Conservation (phyloP, 805 yeast species). For the Metschnikowia matae region DNA sequence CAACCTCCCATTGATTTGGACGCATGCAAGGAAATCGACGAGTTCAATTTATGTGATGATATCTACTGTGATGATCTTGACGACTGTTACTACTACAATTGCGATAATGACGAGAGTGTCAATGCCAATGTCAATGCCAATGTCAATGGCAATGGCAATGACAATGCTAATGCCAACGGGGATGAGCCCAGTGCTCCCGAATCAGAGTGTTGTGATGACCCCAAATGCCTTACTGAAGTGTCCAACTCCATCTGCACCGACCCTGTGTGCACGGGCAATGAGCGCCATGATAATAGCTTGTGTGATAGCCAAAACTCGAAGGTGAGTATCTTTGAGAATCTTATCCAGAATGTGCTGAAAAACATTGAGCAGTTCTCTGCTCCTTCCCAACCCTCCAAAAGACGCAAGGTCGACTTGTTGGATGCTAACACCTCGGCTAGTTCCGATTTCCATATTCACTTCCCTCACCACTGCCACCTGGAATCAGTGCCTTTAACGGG, state of each 20-base stretch:
- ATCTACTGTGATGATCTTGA: slow-evolving; percentile 42
- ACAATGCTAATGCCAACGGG: not conserved
- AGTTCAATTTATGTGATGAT: slow-evolving; percentile 33
- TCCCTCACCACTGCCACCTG: slow-evolving; percentile 38
- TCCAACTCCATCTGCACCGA: slow-evolving; percentile 6
- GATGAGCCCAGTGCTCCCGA: not conserved
- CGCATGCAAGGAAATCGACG: slow-evolving; percentile 28
- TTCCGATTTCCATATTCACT: slow-evolving; percentile 31
- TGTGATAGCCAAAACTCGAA: slow-evolving; percentile 29
- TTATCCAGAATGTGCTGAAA: slow-evolving; percentile 35
- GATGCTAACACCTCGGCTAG: slow-evolving; percentile 3
- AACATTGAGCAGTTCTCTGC: slow-evolving; percentile 19
- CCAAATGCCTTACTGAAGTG: slow-evolving; percentile 1
- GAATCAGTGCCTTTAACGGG: not conserved
- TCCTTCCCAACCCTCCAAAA: not conserved
- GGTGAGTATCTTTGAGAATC: slow-evolving; percentile 35
- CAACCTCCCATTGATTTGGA: slow-evolving; percentile 4
- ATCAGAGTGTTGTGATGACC: slow-evolving; percentile 7
- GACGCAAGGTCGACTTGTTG: slow-evolving; percentile 1
- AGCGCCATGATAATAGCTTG: slow-evolving; percentile 17
- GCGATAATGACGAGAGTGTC: slow-evolving; percentile 22
- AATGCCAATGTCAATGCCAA: not conserved
- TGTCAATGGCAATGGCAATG: not conserved
- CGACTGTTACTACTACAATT: slow-evolving; percentile 38
- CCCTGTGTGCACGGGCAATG: slow-evolving; percentile 3